Conservation (phyloP, 1,284 basidiomycete species). For the Ceratobasidium sp. region DNA sequence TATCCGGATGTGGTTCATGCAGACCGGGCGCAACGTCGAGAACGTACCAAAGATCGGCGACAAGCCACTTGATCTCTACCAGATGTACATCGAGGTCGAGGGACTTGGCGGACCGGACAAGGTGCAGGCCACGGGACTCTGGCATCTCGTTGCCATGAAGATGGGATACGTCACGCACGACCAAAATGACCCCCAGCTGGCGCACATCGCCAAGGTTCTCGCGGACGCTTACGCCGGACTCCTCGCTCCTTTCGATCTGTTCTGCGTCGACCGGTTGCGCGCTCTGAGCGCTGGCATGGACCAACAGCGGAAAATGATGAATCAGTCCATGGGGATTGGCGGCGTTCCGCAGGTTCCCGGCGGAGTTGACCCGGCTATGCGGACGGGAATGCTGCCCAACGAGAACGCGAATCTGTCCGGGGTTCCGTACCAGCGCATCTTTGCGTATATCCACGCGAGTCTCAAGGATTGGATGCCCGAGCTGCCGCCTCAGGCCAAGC, state of each 20-base stretch:
- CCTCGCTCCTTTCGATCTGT: conserved; percentile 26
- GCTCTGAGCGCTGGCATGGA: conserved; percentile 7
- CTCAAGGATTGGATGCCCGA: conserved; percentile 41
- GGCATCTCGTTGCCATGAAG: conserved; percentile 37
- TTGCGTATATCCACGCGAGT: conserved; percentile 1
- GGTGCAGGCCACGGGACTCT: conserved; percentile 25
- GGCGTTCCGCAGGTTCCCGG: neutral
- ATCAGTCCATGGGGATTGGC: neutral
- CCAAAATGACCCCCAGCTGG: conserved; percentile 31
- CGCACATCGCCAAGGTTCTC: conserved; percentile 30
- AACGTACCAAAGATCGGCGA: conserved; percentile 30
- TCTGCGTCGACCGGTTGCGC: conserved; percentile 30
- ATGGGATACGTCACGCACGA: conserved; percentile 36
- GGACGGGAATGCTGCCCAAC: conserved; percentile 6
- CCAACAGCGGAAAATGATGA: conserved; percentile 3
- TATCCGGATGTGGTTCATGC: conserved; percentile 28
- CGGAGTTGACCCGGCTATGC: neutral
- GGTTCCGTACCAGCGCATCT: neutral
- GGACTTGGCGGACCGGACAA: conserved; percentile 30
- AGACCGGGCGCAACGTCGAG: conserved; percentile 20
- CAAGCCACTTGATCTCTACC: conserved; percentile 33
- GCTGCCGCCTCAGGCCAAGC: conserved; percentile 19
- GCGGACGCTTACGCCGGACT: conserved; percentile 29
- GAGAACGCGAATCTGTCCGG: neutral
- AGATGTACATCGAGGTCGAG: conserved; percentile 38